phyloP scores from a whole-genome alignment of 768 basidiomycete genomes.

The Mycena polygramma region DNA sequence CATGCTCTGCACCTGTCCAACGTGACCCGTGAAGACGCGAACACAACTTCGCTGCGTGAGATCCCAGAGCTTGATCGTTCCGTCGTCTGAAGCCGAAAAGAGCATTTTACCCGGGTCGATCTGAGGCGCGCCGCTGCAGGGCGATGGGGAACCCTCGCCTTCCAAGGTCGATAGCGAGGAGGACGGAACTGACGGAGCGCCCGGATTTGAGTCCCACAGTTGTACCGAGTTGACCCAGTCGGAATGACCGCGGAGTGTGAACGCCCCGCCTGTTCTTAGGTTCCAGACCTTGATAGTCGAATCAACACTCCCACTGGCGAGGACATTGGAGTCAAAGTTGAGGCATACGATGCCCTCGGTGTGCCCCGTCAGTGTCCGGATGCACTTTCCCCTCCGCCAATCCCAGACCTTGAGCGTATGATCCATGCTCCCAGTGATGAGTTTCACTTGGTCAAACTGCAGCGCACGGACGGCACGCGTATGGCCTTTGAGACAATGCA shows the following conservation, averaged over 20 bases:
- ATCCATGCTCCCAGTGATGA: slow-evolving; percentile 98
- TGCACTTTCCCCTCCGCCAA: slow-evolving; percentile 91
- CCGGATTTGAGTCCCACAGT: slow-evolving; percentile 83
- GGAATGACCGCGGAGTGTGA: slow-evolving; percentile 90
- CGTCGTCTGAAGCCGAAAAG: slow-evolving; percentile 97
- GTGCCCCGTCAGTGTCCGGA: slow-evolving; percentile 91
- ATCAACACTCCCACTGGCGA: slow-evolving; percentile 95
- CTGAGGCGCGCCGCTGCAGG: slow-evolving; percentile 54
- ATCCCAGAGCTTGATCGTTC: slow-evolving; percentile 95
- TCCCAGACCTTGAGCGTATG: slow-evolving; percentile 96
- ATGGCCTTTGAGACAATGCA: slow-evolving; percentile 90
- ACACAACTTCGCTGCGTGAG: slow-evolving; percentile 84
- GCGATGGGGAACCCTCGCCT: slow-evolving; percentile 44
- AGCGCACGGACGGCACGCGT: slow-evolving; percentile 91
- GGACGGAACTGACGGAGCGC: slow-evolving; percentile 41
- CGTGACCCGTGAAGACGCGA: slow-evolving; percentile 88
- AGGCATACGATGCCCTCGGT: slow-evolving; percentile 92
- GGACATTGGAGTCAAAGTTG: slow-evolving; percentile 90
- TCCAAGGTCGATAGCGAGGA: slow-evolving; percentile 52
- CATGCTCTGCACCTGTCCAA: slow-evolving; percentile 95
- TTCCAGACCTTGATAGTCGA: slow-evolving; percentile 97
- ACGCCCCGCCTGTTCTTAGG: slow-evolving; percentile 90
- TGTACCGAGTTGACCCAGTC: slow-evolving; percentile 98
- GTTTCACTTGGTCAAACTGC: slow-evolving; percentile 95
- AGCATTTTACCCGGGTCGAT: slow-evolving; percentile 93